phyloP scores from a whole-genome alignment of 805 yeast species.

The Yarrowia yakushimensis region DNA sequence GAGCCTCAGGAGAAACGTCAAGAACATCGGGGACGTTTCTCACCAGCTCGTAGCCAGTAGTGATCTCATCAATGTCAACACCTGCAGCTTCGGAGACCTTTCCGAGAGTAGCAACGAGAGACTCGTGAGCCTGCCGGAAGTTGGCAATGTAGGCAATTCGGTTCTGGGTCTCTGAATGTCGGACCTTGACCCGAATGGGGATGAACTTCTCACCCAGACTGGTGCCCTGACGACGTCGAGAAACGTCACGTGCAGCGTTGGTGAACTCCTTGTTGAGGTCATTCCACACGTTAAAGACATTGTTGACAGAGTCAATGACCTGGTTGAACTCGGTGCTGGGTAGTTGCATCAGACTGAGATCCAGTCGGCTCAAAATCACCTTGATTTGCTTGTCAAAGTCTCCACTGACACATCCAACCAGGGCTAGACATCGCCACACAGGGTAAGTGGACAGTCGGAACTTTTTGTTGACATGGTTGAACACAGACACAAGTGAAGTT shows the following conservation, averaged over 20 bases:
- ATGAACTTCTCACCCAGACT: constrained; percentile 58
- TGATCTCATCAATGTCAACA: constrained; percentile 21
- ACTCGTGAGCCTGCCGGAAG: constrained; percentile 54
- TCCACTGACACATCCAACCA: constrained; percentile 61
- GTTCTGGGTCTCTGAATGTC: constrained; percentile 42
- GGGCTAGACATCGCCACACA: constrained; percentile 53
- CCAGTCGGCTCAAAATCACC: constrained; percentile 39
- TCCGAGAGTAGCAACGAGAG: constrained; percentile 43
- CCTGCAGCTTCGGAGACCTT: constrained; percentile 29
- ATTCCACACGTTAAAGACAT: constrained; percentile 53
- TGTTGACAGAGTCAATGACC: constrained; percentile 35
- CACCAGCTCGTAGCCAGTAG: constrained; percentile 34
- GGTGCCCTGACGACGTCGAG: constrained; percentile 51
- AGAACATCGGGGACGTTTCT: constrained; percentile 43
- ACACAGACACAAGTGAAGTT: constrained; percentile 46
- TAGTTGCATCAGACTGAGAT: constrained; percentile 44
- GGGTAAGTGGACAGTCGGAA: constrained; percentile 62
- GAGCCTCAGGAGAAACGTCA: constrained; percentile 37
- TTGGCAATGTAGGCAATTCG: constrained; percentile 44
- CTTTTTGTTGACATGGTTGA: constrained; percentile 57
- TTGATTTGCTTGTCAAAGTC: constrained; percentile 52
- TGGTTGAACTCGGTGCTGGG: constrained; percentile 43
- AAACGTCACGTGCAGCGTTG: constrained; percentile 64
- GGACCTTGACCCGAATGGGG: constrained; percentile 56
- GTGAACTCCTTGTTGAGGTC: constrained; percentile 59